Evolutionary conservation across 2,329 filamentous ascomycete genomes (phyloP).

Genomic region (Aspergillus sp.): DNA sequence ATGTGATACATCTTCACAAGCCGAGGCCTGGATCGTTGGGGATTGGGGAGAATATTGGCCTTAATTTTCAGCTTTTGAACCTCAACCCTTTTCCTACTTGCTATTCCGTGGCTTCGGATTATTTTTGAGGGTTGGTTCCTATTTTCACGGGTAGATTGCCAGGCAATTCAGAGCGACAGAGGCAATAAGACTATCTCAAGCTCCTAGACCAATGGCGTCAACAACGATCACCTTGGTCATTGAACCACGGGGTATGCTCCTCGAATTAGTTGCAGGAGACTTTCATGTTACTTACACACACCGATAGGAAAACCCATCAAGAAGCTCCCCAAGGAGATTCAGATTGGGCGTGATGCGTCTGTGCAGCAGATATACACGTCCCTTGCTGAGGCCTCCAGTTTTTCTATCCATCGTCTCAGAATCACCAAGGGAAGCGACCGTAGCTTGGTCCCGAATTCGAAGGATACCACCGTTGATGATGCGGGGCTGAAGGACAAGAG

Average conservation of each 20-base stretch:
- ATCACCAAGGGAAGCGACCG: slow-evolving; percentile 63
- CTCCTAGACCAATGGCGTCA: slow-evolving; percentile 24
- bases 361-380: slow-evolving; percentile 54
- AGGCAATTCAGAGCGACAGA: too few relatives aligned
- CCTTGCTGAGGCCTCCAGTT: slow-evolving; percentile 51
- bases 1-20: too few relatives aligned
- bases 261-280: background rate
- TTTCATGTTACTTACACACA: background rate
- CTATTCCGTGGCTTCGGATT: too few relatives aligned
- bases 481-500: slow-evolving; percentile 56
- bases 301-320: slow-evolving; percentile 57
- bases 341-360: slow-evolving; percentile 47
- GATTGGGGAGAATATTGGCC: too few relatives aligned
- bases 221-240: slow-evolving; percentile 34
- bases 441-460: slow-evolving; percentile 50
- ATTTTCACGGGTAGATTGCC: too few relatives aligned
- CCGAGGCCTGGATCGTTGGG: too few relatives aligned
- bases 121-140: too few relatives aligned
- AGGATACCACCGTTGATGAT: slow-evolving; percentile 48
- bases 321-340: slow-evolving; percentile 54
- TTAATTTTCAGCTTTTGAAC: too few relatives aligned
- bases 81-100: too few relatives aligned
- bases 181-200: background rate
- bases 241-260: slow-evolving; percentile 38
- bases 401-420: slow-evolving; percentile 56